Evolutionary conservation across 345 rosid species (phyloP).

Genomic region (Syzygium grande): DNA sequence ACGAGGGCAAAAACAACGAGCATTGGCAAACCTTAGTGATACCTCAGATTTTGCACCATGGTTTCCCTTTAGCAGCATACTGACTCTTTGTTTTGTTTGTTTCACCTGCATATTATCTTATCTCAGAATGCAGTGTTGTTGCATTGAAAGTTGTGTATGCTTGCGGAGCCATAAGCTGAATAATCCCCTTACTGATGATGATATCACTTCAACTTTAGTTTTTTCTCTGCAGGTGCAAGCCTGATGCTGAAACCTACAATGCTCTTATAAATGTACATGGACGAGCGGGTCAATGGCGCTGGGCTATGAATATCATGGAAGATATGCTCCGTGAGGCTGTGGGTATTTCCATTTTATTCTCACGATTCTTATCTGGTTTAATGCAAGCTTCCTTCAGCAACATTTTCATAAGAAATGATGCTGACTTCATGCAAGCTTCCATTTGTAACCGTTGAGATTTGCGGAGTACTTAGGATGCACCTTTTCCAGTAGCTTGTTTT

Average conservation of each 20-base stretch:
- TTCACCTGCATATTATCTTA: neutral
- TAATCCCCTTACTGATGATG: neutral
- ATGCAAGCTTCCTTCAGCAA: constrained; percentile 21
- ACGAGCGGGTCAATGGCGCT: constrained; percentile 85
- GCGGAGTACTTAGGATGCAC: neutral
- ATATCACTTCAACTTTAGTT: neutral
- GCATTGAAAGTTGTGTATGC: neutral
- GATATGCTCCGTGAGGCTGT: constrained; percentile 88
- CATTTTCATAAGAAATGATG: neutral
- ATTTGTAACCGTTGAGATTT: neutral
- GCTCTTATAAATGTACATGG: constrained; percentile 93
- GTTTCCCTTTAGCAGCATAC: neutral
- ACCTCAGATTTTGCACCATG: neutral
- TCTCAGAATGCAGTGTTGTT: neutral
- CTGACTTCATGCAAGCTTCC: neutral
- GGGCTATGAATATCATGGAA: constrained; percentile 90
- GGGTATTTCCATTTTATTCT: constrained; percentile 36
- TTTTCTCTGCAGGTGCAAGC: constrained; percentile 58
- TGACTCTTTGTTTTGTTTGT: neutral
- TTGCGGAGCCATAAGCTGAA: fast-evolving
- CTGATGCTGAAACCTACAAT: constrained; percentile 79
- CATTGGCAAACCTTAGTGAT: neutral
- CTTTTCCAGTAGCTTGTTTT: neutral
- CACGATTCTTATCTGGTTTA: constrained; percentile 20
- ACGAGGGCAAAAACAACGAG: neutral